A percentile compares a stretch with the other conserved stretches of the same genome.
Conservation (phyloP, 768 basidiomycete genomes). For the Trametes villosa region DNA sequence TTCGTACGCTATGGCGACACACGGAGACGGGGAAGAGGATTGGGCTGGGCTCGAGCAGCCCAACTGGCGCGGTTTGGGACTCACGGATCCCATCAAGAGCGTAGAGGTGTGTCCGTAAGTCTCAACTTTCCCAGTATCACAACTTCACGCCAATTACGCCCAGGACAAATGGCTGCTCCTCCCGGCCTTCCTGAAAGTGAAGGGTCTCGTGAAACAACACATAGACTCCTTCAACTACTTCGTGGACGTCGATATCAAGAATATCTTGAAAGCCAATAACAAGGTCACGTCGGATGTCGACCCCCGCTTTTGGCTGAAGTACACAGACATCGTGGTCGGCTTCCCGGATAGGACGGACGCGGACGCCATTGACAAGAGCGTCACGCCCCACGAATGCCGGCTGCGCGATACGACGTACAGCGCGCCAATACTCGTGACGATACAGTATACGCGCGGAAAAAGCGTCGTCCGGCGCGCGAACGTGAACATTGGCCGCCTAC, state of each 20-base stretch:
- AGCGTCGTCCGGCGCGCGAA: constrained; percentile 82
- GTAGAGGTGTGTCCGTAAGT: constrained; percentile 71
- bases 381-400: constrained; percentile 97
- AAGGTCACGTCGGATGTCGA: constrained; percentile 97
- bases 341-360: constrained; percentile 89
- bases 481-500: constrained; percentile 87
- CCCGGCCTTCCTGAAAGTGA: constrained; percentile 95
- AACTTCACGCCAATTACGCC: constrained; percentile 8
- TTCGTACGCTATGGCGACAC: background rate
- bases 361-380: constrained; percentile 73
- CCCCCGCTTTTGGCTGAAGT: constrained; percentile 95
- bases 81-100: constrained; percentile 89
- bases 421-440: constrained; percentile 90
- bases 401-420: constrained; percentile 94
- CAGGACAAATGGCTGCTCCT: constrained; percentile 99
- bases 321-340: constrained; percentile 93
- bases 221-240: constrained; percentile 99
- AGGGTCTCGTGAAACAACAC: constrained; percentile 98
- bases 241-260: constrained; percentile 95
- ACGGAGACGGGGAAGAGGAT: constrained; percentile 44
- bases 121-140: constrained; percentile 2
- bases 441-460: constrained; percentile 93
- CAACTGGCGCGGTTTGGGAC: constrained; percentile 75
- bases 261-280: constrained; percentile 91
- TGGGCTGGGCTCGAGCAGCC: constrained; percentile 62